Percentiles rank a stretch among this genome's conserved stretches.
These are phyloP conservation scores for Colletotrichum sp. DNA, from an alignment of 2,329 filamentous ascomycete genomes.

Conservation along the genomic window DNA sequence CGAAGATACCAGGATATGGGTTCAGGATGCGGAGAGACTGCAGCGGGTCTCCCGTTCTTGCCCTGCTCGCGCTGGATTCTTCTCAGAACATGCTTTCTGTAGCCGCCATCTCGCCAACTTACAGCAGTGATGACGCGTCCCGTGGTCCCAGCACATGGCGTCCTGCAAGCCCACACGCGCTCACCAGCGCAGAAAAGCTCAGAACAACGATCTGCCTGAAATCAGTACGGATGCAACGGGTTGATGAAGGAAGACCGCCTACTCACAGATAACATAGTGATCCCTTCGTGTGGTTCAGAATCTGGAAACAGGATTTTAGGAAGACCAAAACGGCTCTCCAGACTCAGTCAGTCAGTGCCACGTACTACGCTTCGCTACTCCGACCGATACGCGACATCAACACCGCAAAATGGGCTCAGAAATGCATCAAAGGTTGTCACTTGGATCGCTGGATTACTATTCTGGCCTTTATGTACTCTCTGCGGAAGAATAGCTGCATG, in stretches of 20 bases:
- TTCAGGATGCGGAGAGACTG: slow-evolving; percentile 14
- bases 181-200: neutral
- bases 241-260: too few species aligned
- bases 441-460: neutral
- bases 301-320: neutral
- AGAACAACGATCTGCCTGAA: neutral
- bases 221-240: neutral
- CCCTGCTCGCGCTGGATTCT: neutral
- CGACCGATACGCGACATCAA: neutral
- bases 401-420: neutral
- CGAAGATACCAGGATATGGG: slow-evolving; percentile 17
- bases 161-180: slow-evolving; percentile 5
- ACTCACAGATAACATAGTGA: neutral
- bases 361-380: neutral
- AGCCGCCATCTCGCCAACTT: neutral
- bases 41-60: slow-evolving; percentile 7
- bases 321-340: neutral
- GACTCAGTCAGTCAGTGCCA: neutral
- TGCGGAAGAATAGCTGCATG: neutral
- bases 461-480: neutral
- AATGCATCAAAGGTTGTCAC: fast-evolving
- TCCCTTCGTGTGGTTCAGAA: neutral
- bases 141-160: neutral
- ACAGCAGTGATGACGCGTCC: neutral
- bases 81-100: neutral